Evolutionary conservation across 2,329 filamentous ascomycete species (phyloP), one percentile per base, ranked within the genome.

Genomic region (Alternaria triticimaculans): DNA sequence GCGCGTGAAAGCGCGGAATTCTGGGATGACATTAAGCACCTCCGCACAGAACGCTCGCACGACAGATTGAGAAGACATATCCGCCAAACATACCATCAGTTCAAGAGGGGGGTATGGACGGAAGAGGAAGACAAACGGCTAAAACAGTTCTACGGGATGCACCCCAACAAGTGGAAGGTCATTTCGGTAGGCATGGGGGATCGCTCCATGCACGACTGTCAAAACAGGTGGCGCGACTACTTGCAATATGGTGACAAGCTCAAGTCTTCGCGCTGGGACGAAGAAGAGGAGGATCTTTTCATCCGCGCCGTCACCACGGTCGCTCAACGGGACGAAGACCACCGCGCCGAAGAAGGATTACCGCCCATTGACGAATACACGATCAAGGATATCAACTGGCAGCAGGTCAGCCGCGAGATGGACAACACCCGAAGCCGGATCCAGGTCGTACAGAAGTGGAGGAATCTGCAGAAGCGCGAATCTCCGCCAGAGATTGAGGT

Each of bases 151-250:
- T 82, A 86, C 55, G 79, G 84, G 4, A 65, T 78, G n/a, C 77
- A 86, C 53, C 83, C 84, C 1, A 84, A 82, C 15, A 86, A 88
- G 62, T 94, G 90, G 89, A 84, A 84, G 11, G 68, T 83, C 26
- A 90, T 94, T 66, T 87, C 85, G 0, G 81, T 83, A n/a, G 68
- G 82, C 12, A 70, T 87, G 21, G 85, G 92, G 66, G 89, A 89
- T 65, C 88, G 92, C 6, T 86, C 88, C 43, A 83, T 87, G 0
- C 86, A 88, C 63, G 90, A 93, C 73, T 84, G 89, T 56, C 86
- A 90, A 55, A 90, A 93, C 75, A 88, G 91, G 4, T 92, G 89
- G 82, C 85, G 89, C 43, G 91, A 92, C 70, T 89, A 90, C 70
- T 80, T 91, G 21, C 80, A 89, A 49, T 89, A 87, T 58, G 86